Evolutionary conservation across 2,329 filamentous ascomycete genomes (phyloP), one percentile per base, ranked within the genome.

Genomic region (Pseudogymnoascus pannorum): DNA sequence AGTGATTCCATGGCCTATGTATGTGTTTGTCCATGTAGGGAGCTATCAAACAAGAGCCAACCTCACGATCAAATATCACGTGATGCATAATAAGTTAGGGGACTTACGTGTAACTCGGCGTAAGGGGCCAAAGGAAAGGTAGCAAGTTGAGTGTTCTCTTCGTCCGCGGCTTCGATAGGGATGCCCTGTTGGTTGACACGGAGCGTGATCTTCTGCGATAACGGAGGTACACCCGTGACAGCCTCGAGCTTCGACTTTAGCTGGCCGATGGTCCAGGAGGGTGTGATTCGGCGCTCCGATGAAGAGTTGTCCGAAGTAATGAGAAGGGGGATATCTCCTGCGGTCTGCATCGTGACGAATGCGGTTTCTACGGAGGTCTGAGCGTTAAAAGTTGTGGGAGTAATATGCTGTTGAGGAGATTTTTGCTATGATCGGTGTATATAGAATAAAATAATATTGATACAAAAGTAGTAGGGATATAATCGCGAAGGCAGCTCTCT

Each of bases 191-290:
- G 81, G 33, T 82, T 79, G 14, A 86, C 78, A 72, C 87, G 89
- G 71, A 97, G 79, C 29, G 80, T 86, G 64, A 99, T 81, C 64
- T 80, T 84, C 74, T 97, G 94, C 63, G 82, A 86, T 29, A 82
- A 82, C 9, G 92, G 89, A 14, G 94, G 93, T 36, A 97, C 86
- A 64, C 94, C 94, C 1, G 93, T 97, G 75, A 97, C 87, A 64
- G 91, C 88, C 75, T 97, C 93, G 59, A 99, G 86, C 75, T 94
- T 95, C 60, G 81, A 77, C 77, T 93, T 96, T 69, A 97, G 82
- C 69, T 91, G 87, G 61, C 82, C 80, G 71, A 99, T 88, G 64
- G 87, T 88, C 94, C 94, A 99, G 67, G 92, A 88, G 12, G 93
- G 93, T 24, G 91, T 93, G 73, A 97, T 86, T 67, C 94, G 90